Evolutionary conservation across 768 basidiomycete genomes (phyloP), one percentile per base, ranked within the genome.

Genomic region (Macrolepiota albuminosa): DNA sequence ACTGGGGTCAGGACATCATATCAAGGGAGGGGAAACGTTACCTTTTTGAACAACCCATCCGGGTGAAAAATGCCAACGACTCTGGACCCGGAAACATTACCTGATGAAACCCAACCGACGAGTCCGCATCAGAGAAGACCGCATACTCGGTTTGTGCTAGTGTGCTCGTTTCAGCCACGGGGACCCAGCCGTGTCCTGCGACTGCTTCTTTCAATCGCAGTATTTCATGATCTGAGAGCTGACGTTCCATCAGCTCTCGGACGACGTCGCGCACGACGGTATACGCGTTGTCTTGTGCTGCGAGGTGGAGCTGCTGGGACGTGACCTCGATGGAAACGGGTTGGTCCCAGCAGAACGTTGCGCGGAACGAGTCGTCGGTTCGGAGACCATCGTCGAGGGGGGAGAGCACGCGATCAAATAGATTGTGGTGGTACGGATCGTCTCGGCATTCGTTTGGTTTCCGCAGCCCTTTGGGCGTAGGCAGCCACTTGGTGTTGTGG

Each of bases 331-430:
- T 58, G 0, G 73, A 48, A 36, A 81, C 51, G 0, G 71, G 71
- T 34, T 72, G 54, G 57, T 77, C 68, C 81, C 82, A 83, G 1
- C 72, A 70, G 34, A 82, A 67, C 3, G 68, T 67, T 2, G 51
- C 54, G 10, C 65, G 70, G 31, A 81, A 61, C 0, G 73, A 68
- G 6, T 64, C 45, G 1, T 73, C 69, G 16, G 76, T 55, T 7
- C 48, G 58, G 13, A 72, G 55, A 18, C 46, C 26, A 7, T 61
- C 37, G 31, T 72, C 70, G 48, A 80, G 65, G 1, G 72, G 63
- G 1, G 70, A 62, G 36, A 81, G 63, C 3, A 81, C 77, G 37
- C 70, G 62, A 56, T 81, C 76, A 57, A 78, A 81, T 2, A 82
- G 69, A 43, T 66, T 57, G 33, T 40, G 57, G 11, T 60, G 66